These are phyloP conservation scores for Orbilia brochopaga DNA, from an alignment of 2,329 filamentous ascomycete genomes.

Conservation along the genomic window DNA sequence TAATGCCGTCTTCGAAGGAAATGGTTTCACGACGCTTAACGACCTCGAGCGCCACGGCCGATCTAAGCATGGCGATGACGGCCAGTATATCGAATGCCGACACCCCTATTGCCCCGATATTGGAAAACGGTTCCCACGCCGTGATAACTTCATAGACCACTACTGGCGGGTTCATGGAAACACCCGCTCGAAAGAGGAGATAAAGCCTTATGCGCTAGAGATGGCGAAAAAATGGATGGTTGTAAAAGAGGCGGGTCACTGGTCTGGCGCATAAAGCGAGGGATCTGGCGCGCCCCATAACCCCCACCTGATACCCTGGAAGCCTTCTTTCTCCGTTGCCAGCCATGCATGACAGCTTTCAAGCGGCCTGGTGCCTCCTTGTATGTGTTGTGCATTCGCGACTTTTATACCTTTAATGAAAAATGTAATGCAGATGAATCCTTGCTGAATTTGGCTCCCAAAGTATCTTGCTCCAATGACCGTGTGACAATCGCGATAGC, in stretches of 20 bases:
- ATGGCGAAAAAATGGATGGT: slow-evolving; percentile 48
- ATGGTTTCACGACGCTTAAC: slow-evolving; percentile 47
- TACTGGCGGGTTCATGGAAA: slow-evolving; percentile 48
- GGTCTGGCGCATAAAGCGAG: slow-evolving; percentile 9
- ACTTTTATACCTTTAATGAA: slow-evolving; percentile 17
- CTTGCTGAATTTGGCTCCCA: slow-evolving; percentile 16
- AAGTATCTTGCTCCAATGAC: slow-evolving; percentile 1
- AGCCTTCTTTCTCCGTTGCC: slow-evolving; percentile 11
- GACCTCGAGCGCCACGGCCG: slow-evolving; percentile 49
- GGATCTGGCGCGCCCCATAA: slow-evolving; percentile 15
- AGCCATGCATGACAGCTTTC: slow-evolving; percentile 24
- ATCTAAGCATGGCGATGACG: slow-evolving; percentile 44
- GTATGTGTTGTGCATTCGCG: slow-evolving; percentile 49
- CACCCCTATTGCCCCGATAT: slow-evolving; percentile 31
- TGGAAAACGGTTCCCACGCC: slow-evolving; percentile 39
- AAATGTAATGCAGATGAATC: slow-evolving; percentile 32
- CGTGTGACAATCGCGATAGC: background rate
- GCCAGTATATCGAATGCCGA: slow-evolving; percentile 48
- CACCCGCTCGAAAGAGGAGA: slow-evolving; percentile 26
- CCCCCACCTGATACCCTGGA: slow-evolving; percentile 29
- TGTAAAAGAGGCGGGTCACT: slow-evolving; percentile 35
- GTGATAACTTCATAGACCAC: slow-evolving; percentile 49
- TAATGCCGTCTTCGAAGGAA: slow-evolving; percentile 28
- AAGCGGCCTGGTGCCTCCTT: slow-evolving; percentile 48
- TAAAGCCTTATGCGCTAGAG: slow-evolving; percentile 36